These are phyloP conservation scores for Boletellus ananas DNA, from an alignment of 768 basidiomycete species.

Conservation along the genomic window DNA sequence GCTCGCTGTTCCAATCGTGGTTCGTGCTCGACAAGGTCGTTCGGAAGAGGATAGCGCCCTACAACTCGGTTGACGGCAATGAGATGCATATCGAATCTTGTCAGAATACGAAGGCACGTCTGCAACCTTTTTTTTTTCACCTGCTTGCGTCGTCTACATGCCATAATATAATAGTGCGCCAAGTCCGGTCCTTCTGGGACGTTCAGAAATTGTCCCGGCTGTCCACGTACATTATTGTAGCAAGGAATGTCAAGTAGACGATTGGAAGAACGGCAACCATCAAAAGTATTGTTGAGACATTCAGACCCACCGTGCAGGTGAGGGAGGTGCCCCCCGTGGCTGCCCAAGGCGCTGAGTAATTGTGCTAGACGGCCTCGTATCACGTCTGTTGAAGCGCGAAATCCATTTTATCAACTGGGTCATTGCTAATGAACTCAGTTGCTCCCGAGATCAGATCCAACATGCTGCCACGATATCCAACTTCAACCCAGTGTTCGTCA, in stretches of 20 bases:
- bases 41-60: constrained; percentile 12
- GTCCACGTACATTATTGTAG: constrained; percentile 29
- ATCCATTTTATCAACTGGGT: constrained; percentile 24
- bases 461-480: neutral
- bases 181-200: constrained; percentile 24
- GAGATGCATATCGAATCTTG: constrained; percentile 21
- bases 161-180: constrained; percentile 14
- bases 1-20: constrained; percentile 20
- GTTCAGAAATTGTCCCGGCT: constrained; percentile 26
- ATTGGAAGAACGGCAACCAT: constrained; percentile 29
- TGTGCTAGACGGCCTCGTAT: constrained; percentile 18
- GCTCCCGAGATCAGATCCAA: constrained; percentile 18
- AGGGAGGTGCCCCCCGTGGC: neutral
- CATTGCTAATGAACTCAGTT: constrained; percentile 17
- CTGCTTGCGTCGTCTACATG: neutral
- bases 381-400: constrained; percentile 20
- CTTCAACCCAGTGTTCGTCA: constrained; percentile 20
- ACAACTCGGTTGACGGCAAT: constrained; percentile 1
- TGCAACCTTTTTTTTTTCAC: neutral
- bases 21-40: constrained; percentile 17
- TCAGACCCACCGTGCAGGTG: constrained; percentile 24
- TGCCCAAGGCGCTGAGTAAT: neutral
- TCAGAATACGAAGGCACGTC: constrained; percentile 23
- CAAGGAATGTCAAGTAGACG: constrained; percentile 29
- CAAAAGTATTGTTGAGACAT: constrained; percentile 25